A percentile compares a stretch with the other conserved stretches of the same genome.
phyloP scores from a whole-genome alignment of 768 basidiomycete species.

The Kwoniella dendrophila region DNA sequence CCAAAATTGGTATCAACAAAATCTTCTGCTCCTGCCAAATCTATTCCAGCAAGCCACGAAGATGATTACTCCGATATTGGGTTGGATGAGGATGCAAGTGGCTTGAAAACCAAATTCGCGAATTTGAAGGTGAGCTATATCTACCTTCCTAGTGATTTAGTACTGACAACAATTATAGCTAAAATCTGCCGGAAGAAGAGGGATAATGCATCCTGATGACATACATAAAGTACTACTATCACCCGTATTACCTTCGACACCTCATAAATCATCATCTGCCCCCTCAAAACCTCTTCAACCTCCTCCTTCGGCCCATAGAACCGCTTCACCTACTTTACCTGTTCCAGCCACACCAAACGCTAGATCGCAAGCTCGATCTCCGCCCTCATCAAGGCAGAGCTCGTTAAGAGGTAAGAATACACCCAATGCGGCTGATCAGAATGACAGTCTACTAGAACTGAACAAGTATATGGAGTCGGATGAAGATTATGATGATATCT shows the following conservation, averaged over 20 bases:
- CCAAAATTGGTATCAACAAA: neutral
- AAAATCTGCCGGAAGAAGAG: constrained; percentile 32
- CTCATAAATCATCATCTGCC: constrained; percentile 17
- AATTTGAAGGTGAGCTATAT: constrained; percentile 80
- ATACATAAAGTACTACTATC: constrained; percentile 28
- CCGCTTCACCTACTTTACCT: constrained; percentile 25
- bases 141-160: neutral
- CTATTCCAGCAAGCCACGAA: constrained; percentile 49
- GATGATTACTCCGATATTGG: constrained; percentile 92
- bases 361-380: constrained; percentile 21
- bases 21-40: neutral
- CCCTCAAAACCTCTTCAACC: constrained; percentile 15
- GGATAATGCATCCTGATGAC: constrained; percentile 48
- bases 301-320: too few relatives aligned
- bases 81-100: constrained; percentile 72
- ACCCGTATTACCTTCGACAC: constrained; percentile 5
- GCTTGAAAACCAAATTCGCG: constrained; percentile 74
- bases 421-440: constrained; percentile 14
- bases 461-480: constrained; percentile 86
- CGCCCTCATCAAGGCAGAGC: constrained; percentile 40
- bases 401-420: constrained; percentile 29
- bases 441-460: constrained; percentile 59
- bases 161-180: constrained; percentile 24
- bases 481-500: constrained; percentile 94
- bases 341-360: constrained; percentile 24